Evolutionary conservation across 2,329 filamentous ascomycete species (phyloP).

Genomic region (Paraphaeosphaeria minitans): DNA sequence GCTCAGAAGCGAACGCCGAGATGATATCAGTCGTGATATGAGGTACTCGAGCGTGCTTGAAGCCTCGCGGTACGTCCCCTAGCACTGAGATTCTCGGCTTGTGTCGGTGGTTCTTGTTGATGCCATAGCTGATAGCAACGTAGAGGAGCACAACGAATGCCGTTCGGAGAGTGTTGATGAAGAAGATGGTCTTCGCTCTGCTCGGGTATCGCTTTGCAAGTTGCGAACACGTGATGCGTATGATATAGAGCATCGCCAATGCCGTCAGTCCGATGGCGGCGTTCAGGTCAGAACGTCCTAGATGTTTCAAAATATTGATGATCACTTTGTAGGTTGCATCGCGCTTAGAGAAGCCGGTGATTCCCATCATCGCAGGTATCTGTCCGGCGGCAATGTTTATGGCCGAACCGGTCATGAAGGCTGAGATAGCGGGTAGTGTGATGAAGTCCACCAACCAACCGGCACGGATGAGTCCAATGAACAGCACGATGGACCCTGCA

Average conservation of each 20-base stretch:
- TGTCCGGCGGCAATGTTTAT: slow-evolving; percentile 88
- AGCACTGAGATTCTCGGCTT: slow-evolving; percentile 75
- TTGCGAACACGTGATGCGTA: slow-evolving; percentile 66
- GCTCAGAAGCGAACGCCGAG: slow-evolving; percentile 68
- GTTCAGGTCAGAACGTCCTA: slow-evolving; percentile 66
- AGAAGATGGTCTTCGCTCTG: slow-evolving; percentile 79
- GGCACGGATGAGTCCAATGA: slow-evolving; percentile 77
- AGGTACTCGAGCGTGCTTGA: slow-evolving; percentile 78
- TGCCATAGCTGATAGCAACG: slow-evolving; percentile 83
- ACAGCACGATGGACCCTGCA: slow-evolving; percentile 76
- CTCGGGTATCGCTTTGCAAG: slow-evolving; percentile 71
- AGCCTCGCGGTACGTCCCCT: slow-evolving; percentile 79
- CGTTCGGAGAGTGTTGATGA: slow-evolving; percentile 82
- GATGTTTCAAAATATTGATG: slow-evolving; percentile 80
- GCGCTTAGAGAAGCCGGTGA: slow-evolving; percentile 73
- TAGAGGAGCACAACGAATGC: slow-evolving; percentile 89
- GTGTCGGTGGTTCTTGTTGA: slow-evolving; percentile 66
- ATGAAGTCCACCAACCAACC: slow-evolving; percentile 97
- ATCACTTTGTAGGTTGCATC: slow-evolving; percentile 82
- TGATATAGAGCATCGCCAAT: slow-evolving; percentile 74
- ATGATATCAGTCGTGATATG: slow-evolving; percentile 70
- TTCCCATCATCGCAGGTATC: slow-evolving; percentile 79
- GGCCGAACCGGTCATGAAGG: slow-evolving; percentile 97
- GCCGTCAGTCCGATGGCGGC: slow-evolving; percentile 87
- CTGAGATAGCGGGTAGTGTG: slow-evolving; percentile 85